phyloP scores from a whole-genome alignment of 2,329 filamentous ascomycete species.

The Colletotrichum brevisporum region DNA sequence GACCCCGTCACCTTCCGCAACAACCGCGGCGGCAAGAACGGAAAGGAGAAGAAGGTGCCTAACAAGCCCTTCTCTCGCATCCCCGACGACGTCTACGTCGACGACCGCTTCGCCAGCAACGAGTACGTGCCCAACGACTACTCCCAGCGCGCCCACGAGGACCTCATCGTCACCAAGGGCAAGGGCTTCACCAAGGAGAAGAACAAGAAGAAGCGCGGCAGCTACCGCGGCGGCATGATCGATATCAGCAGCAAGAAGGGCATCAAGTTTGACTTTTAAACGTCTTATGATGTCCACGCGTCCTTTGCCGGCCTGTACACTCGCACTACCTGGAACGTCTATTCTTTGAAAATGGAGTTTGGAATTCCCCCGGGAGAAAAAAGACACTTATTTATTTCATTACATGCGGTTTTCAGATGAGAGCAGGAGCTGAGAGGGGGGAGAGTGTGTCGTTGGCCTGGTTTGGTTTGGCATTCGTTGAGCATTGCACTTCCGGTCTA shows the following conservation, averaged over 20 bases:
- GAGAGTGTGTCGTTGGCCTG: not conserved
- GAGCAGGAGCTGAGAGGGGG: not conserved
- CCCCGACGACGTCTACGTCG: constrained; percentile 76
- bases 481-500: constrained; percentile 19
- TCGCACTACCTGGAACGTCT: not conserved
- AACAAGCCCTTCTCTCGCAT: constrained; percentile 84
- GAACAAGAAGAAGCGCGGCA: constrained; percentile 97
- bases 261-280: constrained; percentile 93
- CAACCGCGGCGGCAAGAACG: constrained; percentile 53
- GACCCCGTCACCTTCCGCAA: constrained; percentile 58
- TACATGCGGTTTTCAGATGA: not conserved
- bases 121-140: constrained; percentile 88
- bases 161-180: constrained; percentile 90
- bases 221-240: constrained; percentile 90
- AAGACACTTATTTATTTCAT: not conserved
- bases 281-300: not conserved
- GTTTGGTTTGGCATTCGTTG: constrained; percentile 6
- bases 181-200: constrained; percentile 99
- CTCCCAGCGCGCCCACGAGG: constrained; percentile 88
- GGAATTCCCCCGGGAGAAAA: constrained; percentile 12
- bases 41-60: constrained; percentile 64
- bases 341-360: constrained; percentile 32
- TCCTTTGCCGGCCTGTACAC: not conserved
- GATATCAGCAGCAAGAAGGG: constrained; percentile 86
- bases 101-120: constrained; percentile 81